Evolutionary conservation across 768 basidiomycete species (phyloP).

Genomic region (Favolaschia claudopus): DNA sequence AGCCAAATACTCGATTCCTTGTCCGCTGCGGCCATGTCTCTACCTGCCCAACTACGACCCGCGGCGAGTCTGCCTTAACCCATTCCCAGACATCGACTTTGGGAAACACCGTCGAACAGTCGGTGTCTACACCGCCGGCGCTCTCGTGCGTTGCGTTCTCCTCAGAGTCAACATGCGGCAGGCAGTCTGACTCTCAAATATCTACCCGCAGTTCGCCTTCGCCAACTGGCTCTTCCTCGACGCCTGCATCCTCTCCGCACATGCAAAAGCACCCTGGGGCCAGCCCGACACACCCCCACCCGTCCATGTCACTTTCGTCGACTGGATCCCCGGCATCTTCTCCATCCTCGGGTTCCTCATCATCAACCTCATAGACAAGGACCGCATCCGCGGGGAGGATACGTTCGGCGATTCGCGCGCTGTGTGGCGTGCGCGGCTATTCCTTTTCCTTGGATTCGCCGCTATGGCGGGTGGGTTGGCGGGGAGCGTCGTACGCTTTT

Average conservation of each 20-base stretch:
- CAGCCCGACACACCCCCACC: constrained; percentile 68
- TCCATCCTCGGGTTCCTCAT: constrained; percentile 93
- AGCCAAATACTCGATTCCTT: no score
- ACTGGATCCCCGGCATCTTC: constrained; percentile 97
- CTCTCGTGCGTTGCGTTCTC: constrained; percentile 72
- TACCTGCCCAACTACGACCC: no score
- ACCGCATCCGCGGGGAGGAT: constrained; percentile 66
- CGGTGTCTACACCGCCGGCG: constrained; percentile 92
- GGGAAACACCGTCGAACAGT: constrained; percentile 82
- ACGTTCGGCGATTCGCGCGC: constrained; percentile 62
- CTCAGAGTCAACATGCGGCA: no score
- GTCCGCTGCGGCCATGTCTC: no score
- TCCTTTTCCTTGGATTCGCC: constrained; percentile 79
- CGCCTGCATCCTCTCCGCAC: constrained; percentile 88
- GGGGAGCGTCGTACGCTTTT: constrained; percentile 76
- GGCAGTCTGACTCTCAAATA: no score
- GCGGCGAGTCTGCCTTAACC: constrained; percentile 55
- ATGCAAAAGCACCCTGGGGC: constrained; percentile 78
- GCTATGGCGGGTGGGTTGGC: constrained; percentile 82
- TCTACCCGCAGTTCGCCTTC: constrained; percentile 78
- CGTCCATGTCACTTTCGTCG: constrained; percentile 85
- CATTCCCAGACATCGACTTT: constrained; percentile 78
- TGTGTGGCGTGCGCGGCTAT: constrained; percentile 75
- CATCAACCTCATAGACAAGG: constrained; percentile 94
- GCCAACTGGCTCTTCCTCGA: constrained; percentile 97